Base-by-base conservation (phyloP, 805 yeast genomes). In the Saccharomyces mikatae region DNA sequence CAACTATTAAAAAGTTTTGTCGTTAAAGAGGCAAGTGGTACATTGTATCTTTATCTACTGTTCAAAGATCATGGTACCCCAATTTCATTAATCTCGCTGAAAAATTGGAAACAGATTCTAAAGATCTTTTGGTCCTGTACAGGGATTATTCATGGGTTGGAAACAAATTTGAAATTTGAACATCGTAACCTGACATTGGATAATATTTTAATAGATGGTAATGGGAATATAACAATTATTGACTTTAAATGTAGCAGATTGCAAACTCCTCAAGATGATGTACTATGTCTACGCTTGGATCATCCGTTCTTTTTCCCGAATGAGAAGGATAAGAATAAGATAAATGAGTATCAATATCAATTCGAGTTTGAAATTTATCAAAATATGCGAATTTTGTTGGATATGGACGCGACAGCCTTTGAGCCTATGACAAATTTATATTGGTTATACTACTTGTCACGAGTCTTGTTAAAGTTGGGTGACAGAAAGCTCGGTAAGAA, bases 151-250 rank as follows among this genome's bases (percentile, higher is more conserved):
- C 75, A 79, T 28, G 68, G 67, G 9, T 85, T 81, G 1, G 90
- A 86, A 66, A 66, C 71, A n/a, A 63, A 70, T 32, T 70, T 72
- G 55, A 73, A 77, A 56, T 85, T 85, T 68, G 91, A 86, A 67
- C 92, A 86, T 62, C 74, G 92, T 47, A 88, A 86, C 65, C 68
- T 86, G 54, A 86, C 83, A 57, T 76, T 86, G 77, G 84, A 84
- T 13, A 85, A 86, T 62, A 72, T 86, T 52, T 70, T 83, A 13
- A 71, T 86, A 17, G 74, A 74, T 51, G 59, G 61, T n/a, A 55
- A 62, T 10, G 66, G 68, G n/a, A 73, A 72, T 54, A 81, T 81
- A 4, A 77, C 80, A 9, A 62, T 86, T 10, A 80, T 83, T 56
- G 88, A 85, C 59, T 80, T 78, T 58, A 78, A 84, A 11, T 71